Percentiles rank a stretch among this genome's conserved stretches.
Conservation (phyloP, 768 basidiomycete species). For the Tylopilus vinaceipallidus region DNA sequence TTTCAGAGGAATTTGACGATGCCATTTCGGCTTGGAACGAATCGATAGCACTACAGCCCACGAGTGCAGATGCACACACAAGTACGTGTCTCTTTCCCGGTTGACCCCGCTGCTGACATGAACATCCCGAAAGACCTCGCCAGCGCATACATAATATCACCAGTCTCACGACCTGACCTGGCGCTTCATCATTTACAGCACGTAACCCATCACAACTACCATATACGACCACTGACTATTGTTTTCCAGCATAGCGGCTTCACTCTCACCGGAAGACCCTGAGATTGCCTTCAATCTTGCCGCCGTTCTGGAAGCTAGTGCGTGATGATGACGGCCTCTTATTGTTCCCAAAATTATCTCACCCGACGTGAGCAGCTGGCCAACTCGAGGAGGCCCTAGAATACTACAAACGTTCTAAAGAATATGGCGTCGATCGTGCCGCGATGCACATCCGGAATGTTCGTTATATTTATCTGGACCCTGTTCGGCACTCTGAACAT, state of each 20-base stretch:
- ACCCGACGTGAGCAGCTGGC: constrained; percentile 51
- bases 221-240: constrained; percentile 33
- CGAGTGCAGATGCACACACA: constrained; percentile 84
- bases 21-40: constrained; percentile 88
- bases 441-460: constrained; percentile 84
- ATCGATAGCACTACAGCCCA: constrained; percentile 75
- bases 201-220: constrained; percentile 32
- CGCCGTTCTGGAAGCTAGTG: constrained; percentile 87
- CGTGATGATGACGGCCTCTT: constrained; percentile 34
- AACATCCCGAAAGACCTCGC: constrained; percentile 62
- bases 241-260: constrained; percentile 66
- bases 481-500: constrained; percentile 15
- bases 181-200: constrained; percentile 83
- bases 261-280: constrained; percentile 84
- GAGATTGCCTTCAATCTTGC: constrained; percentile 92
- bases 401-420: constrained; percentile 78
- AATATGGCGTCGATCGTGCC: constrained; percentile 78
- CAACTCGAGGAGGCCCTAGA: constrained; percentile 76
- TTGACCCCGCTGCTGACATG: constrained; percentile 20
- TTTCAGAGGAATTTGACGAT: constrained; percentile 79
- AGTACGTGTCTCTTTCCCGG: constrained; percentile 49
- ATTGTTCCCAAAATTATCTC: constrained; percentile 36
- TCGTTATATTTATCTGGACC: constrained; percentile 24
- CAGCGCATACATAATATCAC: constrained; percentile 84
- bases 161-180: constrained; percentile 78